Percentiles rank a stretch among this genome's conserved stretches.
Conservation (phyloP, 192 early-diverging fungal species). For the Linnemannia elongata region DNA sequence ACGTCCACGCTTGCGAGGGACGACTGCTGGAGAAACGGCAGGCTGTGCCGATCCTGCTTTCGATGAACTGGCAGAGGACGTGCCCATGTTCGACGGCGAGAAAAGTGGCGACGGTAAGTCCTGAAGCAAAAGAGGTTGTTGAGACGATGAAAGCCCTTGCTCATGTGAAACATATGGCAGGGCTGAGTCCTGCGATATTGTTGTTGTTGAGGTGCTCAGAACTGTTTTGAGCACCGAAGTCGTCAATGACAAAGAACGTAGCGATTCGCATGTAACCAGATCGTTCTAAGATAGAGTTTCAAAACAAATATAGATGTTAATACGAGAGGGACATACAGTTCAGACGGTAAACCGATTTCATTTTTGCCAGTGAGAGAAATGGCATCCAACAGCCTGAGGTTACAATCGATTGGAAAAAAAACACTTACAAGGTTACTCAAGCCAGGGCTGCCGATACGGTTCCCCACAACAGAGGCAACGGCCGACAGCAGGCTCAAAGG, state of each 20-base stretch:
- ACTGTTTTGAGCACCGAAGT: background rate
- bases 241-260: background rate
- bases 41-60: background rate
- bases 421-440: constrained; percentile 1
- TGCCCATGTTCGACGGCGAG: background rate
- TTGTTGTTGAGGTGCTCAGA: background rate
- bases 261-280: background rate
- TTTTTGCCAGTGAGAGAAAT: too few species aligned
- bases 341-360: background rate
- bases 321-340: background rate
- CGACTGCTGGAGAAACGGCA: background rate
- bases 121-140: background rate
- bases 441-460: background rate
- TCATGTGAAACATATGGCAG: background rate
- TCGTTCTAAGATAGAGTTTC: background rate
- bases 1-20: constrained; percentile 1
- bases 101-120: background rate
- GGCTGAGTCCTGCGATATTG: background rate
- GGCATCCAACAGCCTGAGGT: background rate
- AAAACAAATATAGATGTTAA: background rate
- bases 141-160: background rate
- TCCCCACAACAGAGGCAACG: background rate
- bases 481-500: background rate
- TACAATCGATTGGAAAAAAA: background rate
- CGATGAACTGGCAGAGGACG: background rate